Base-by-base conservation (phyloP, 2,329 filamentous ascomycete species). In the Fusarium sp. region DNA sequence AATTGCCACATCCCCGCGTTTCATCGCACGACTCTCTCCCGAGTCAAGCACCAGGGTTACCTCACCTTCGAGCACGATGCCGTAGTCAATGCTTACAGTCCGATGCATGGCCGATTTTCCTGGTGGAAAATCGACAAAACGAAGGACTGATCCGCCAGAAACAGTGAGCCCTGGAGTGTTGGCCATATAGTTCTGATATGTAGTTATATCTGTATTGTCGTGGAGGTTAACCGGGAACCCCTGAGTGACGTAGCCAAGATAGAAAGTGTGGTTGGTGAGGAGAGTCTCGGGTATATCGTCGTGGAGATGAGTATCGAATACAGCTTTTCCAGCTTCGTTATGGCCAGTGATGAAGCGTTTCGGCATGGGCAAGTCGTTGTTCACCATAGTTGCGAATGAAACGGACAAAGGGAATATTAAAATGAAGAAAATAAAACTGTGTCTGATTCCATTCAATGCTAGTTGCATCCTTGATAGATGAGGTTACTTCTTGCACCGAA, bases 51-150 rank as follows among this genome's bases (percentile, higher is more conserved):
- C 58, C 74, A 88, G 78, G 66, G 87, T 85, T 38, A 89, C 72
- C 72, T 82, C 80, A 2, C 87, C 87, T 68, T 88, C 85, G 5
- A 89, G 67, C 6, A 88, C 80, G 44, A 88, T 80, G 6, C 85
- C 86, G 67, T 85, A 88, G 69, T 89, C 87, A 4, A 89, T 77
- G 46, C 82, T 86, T 66, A 84, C 79, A 1, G 87, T 88, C 28
- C 86, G 81, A 68, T 89, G 73, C 55, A 77, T 69, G 5, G 61
- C 64, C 13, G 67, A 68, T 45, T 55, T 54, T 7, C 58, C 64
- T 1, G 84, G 84, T 1, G 79, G 78, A 59, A 87, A 83, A 71
- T 87, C 85, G 26, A 87, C 83, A 50, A 83, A 79, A 4, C 83
- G 81, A 28, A 82, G 78, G 5, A 86, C 80, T 1, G 80, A 82